Percentiles rank a stretch among this genome's conserved stretches.
Evolutionary conservation across 305 asterid genomes (phyloP).

Genomic region (Ajuga reptans): DNA sequence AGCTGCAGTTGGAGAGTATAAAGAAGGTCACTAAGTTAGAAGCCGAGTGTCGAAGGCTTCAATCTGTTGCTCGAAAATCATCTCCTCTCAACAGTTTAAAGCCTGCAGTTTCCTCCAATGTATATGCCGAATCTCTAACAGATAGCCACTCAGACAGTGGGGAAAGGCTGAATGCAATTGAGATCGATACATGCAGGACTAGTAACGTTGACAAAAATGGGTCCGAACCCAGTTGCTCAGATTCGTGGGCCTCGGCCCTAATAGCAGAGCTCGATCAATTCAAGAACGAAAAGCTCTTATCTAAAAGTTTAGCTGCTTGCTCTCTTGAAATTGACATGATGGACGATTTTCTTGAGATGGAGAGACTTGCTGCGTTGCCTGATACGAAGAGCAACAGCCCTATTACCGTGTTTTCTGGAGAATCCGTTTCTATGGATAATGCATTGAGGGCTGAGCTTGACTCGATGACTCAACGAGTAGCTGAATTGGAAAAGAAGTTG

Average conservation of each 20-base stretch:
- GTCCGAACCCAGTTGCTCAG: constrained; percentile 39
- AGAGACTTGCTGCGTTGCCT: constrained; percentile 57
- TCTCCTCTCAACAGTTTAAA: constrained; percentile 30
- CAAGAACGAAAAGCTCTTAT: constrained; percentile 42
- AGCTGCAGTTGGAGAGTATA: constrained; percentile 62
- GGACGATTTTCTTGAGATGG: constrained; percentile 91
- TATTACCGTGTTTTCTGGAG: constrained; percentile 20
- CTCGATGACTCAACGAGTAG: constrained; percentile 28
- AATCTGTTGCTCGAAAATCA: constrained; percentile 37
- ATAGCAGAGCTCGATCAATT: constrained; percentile 68
- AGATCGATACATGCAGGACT: constrained; percentile 9
- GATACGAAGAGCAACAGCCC: constrained; percentile 37
- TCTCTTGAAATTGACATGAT: constrained; percentile 59
- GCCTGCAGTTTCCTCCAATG: constrained; percentile 32
- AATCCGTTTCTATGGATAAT: constrained; percentile 31
- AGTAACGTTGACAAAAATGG: constrained; percentile 26
- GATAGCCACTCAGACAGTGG: constrained; percentile 66
- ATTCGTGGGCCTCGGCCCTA: constrained; percentile 60
- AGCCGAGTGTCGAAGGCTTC: constrained; percentile 60
- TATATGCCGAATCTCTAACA: constrained; percentile 50
- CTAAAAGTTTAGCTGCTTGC: constrained; percentile 29
- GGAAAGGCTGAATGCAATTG: constrained; percentile 33
- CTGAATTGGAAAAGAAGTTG: constrained; percentile 46
- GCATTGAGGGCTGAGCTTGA: constrained; percentile 42
- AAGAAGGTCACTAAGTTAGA: constrained; percentile 67